A percentile compares a stretch with the other conserved stretches of the same genome.
Evolutionary conservation across 163 green algal species (phyloP).

Genomic region (Chloroidium sp.): DNA sequence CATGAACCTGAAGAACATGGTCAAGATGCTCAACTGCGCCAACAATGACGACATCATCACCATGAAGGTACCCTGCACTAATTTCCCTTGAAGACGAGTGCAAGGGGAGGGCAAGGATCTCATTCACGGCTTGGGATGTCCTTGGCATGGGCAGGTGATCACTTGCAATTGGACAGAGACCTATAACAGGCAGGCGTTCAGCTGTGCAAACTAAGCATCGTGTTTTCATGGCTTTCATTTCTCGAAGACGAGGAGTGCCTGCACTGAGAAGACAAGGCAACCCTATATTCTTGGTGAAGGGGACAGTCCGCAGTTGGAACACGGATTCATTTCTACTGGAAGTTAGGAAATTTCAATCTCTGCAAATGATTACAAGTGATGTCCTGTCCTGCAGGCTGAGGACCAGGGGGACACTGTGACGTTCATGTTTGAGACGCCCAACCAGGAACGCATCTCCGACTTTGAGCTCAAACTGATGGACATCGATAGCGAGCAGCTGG

Average conservation of each 20-base stretch:
- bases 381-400: slow-evolving; percentile 39
- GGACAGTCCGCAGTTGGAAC: neutral
- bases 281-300: neutral
- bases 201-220: neutral
- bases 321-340: no score
- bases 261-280: neutral
- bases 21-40: slow-evolving; percentile 92
- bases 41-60: slow-evolving; percentile 94
- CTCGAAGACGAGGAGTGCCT: no score
- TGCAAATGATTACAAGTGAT: neutral
- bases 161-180: no score
- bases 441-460: slow-evolving; percentile 83
- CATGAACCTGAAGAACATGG: slow-evolving; percentile 90
- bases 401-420: slow-evolving; percentile 85
- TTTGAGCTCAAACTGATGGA: slow-evolving; percentile 99
- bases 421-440: slow-evolving; percentile 92
- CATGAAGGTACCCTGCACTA: slow-evolving; percentile 53
- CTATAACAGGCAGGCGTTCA: no score
- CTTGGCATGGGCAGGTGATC: no score
- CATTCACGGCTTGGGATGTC: no score
- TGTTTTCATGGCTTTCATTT: no score
- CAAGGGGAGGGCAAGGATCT: neutral
- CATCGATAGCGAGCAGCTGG: slow-evolving; percentile 97
- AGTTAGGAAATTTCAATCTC: no score
- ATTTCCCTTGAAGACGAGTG: neutral